phyloP scores from a whole-genome alignment of 768 basidiomycete genomes.

The Suillus subalutaceus region DNA sequence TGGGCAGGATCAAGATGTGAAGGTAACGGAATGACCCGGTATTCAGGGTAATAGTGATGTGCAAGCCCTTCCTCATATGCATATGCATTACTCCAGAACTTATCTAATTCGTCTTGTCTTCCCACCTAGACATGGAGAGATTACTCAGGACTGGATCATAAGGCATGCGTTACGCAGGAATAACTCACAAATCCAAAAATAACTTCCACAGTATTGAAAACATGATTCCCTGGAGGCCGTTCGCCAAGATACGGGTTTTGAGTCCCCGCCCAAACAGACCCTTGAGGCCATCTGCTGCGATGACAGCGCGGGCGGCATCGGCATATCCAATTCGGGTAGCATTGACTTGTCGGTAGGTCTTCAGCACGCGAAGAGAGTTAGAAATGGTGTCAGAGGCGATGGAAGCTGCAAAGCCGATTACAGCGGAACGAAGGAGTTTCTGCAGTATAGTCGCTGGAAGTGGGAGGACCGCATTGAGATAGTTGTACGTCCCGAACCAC shows the following conservation, averaged over 20 bases:
- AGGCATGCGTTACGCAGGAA: neutral
- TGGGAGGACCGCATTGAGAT: slow-evolving; percentile 66
- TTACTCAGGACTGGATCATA: neutral
- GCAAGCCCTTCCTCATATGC: neutral
- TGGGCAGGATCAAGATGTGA: neutral
- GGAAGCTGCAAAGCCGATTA: slow-evolving; percentile 90
- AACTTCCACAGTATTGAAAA: slow-evolving; percentile 91
- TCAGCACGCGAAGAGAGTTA: slow-evolving; percentile 90
- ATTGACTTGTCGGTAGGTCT: slow-evolving; percentile 94
- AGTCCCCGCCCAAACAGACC: slow-evolving; percentile 90
- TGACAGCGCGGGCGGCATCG: slow-evolving; percentile 75
- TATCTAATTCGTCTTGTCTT: slow-evolving; percentile 30
- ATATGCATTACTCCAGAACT: neutral
- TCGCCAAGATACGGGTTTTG: slow-evolving; percentile 86
- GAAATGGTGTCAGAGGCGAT: slow-evolving; percentile 83
- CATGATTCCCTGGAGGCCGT: slow-evolving; percentile 90
- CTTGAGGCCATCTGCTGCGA: slow-evolving; percentile 71
- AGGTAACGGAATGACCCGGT: neutral
- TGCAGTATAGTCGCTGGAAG: slow-evolving; percentile 50
- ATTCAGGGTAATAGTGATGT: neutral
- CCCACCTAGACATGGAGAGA: slow-evolving; percentile 31
- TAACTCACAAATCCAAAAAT: slow-evolving; percentile 83
- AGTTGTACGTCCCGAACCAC: slow-evolving; percentile 91
- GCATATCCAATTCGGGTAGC: slow-evolving; percentile 78
- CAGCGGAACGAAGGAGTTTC: slow-evolving; percentile 76